Evolutionary conservation across 352 stramenopile genomes (phyloP).

Genomic region (Pythium myriotylum): DNA sequence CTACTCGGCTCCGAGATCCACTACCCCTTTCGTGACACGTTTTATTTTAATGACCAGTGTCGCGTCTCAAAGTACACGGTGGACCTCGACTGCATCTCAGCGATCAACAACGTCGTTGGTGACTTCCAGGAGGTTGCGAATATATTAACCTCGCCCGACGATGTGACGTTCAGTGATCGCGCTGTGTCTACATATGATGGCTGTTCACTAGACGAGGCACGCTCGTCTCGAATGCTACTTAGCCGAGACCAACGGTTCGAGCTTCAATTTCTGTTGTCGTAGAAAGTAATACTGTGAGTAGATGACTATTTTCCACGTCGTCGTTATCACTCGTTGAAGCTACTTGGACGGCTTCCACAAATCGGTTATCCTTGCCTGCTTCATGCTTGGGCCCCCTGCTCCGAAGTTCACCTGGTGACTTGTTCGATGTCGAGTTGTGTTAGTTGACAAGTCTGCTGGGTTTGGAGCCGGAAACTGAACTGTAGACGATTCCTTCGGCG

Average conservation of each 20-base stretch:
- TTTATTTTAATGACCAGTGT: slow-evolving; percentile 22
- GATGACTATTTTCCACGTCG: slow-evolving; percentile 1
- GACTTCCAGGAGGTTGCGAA: slow-evolving; percentile 15
- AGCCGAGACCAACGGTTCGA: slow-evolving; percentile 19
- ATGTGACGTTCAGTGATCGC: slow-evolving; percentile 21
- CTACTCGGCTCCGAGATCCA: slow-evolving; percentile 23
- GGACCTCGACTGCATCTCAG: slow-evolving; percentile 22
- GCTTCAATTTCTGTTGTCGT: slow-evolving; percentile 20
- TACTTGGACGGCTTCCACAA: slow-evolving; percentile 17
- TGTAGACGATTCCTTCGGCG: not conserved
- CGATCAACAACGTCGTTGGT: slow-evolving; percentile 17
- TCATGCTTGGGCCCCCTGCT: slow-evolving; percentile 9
- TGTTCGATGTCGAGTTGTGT: not conserved
- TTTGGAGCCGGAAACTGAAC: too few relatives aligned
- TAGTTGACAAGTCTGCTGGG: too few relatives aligned
- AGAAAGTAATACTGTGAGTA: not conserved
- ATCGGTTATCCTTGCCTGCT: slow-evolving; percentile 24
- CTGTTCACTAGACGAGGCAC: slow-evolving; percentile 12
- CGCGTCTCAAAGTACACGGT: slow-evolving; percentile 25
- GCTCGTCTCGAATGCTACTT: not conserved
- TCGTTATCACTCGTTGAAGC: too few relatives aligned
- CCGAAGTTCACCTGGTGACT: not conserved
- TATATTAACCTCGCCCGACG: slow-evolving; percentile 12
- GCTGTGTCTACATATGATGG: slow-evolving; percentile 15
- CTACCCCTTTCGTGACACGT: slow-evolving; percentile 27